phyloP scores from a whole-genome alignment of 1,139 yeast genomes.

The Torulaspora pretoriensis region DNA sequence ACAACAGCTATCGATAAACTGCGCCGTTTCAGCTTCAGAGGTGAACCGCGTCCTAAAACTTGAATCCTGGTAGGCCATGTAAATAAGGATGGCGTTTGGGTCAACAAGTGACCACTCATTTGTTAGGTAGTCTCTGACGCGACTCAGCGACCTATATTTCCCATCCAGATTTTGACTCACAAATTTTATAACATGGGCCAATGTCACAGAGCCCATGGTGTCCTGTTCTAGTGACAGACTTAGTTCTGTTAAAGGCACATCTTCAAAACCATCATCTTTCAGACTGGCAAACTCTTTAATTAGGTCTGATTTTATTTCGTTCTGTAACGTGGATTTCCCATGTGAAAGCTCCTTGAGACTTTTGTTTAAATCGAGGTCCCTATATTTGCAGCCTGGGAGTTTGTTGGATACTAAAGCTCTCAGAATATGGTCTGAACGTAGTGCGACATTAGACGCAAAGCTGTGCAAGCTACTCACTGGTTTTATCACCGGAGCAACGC shows the following conservation, averaged over 20 bases:
- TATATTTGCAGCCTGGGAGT: constrained; percentile 7
- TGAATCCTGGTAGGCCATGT: constrained; percentile 73
- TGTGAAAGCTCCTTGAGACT: constrained; percentile 81
- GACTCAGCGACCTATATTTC: constrained; percentile 76
- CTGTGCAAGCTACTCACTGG: constrained; percentile 5
- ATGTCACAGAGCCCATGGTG: constrained; percentile 73
- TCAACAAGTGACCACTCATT: constrained; percentile 76
- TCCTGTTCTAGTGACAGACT: constrained; percentile 85
- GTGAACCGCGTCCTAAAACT: constrained; percentile 56
- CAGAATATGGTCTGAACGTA: constrained; percentile 14
- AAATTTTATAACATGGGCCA: constrained; percentile 75
- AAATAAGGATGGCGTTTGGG: constrained; percentile 69
- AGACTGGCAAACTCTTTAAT: constrained; percentile 93
- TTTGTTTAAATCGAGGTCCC: constrained; percentile 7
- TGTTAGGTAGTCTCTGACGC: constrained; percentile 78
- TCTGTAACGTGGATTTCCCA: constrained; percentile 93
- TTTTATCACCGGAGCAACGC: not conserved
- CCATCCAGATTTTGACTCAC: constrained; percentile 95
- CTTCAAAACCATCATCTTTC: constrained; percentile 92
- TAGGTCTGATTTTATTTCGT: constrained; percentile 89
- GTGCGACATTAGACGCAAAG: not conserved
- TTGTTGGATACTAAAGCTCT: constrained; percentile 19
- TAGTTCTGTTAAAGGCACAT: constrained; percentile 81
- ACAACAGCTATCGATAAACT: constrained; percentile 13
- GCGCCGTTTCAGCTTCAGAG: constrained; percentile 50